Conservation (phyloP, 2,329 filamentous ascomycete genomes). For the Aspergillus ibericus region DNA sequence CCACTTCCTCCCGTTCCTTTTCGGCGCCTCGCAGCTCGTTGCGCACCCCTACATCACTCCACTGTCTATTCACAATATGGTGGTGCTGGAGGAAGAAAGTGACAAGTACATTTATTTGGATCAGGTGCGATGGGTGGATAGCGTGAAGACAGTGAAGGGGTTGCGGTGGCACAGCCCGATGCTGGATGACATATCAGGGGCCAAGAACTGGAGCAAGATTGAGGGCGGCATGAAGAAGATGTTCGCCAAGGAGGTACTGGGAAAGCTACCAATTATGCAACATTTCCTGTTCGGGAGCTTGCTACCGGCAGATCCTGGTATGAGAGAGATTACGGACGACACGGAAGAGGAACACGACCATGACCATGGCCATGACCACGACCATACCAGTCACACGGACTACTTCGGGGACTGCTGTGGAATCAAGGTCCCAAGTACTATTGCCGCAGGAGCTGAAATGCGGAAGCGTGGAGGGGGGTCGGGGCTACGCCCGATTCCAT, state of each 20-base stretch:
- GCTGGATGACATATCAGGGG: slow-evolving; percentile 93
- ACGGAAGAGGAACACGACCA: slow-evolving; percentile 60
- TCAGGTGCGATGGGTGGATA: slow-evolving; percentile 92
- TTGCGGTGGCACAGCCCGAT: slow-evolving; percentile 96
- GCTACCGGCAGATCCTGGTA: slow-evolving; percentile 75
- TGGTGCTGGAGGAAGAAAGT: slow-evolving; percentile 82
- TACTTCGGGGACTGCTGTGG: slow-evolving; percentile 96
- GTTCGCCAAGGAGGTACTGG: slow-evolving; percentile 90
- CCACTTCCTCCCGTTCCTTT: slow-evolving; percentile 92
- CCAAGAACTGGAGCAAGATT: slow-evolving; percentile 87
- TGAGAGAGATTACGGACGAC: slow-evolving; percentile 58
- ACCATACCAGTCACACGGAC: slow-evolving; percentile 56
- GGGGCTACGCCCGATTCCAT: slow-evolving; percentile 61
- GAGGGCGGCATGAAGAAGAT: slow-evolving; percentile 94
- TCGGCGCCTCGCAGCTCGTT: slow-evolving; percentile 86
- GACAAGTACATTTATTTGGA: slow-evolving; percentile 86
- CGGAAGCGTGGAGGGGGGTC: slow-evolving; percentile 68
- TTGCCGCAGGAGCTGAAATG: slow-evolving; percentile 87
- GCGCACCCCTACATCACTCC: slow-evolving; percentile 80
- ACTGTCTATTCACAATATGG: slow-evolving; percentile 79
- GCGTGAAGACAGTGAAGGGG: slow-evolving; percentile 92
- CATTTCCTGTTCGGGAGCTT: slow-evolving; percentile 93
- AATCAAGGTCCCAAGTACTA: slow-evolving; percentile 92
- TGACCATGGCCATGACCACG: slow-evolving; percentile 66
- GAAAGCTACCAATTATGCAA: slow-evolving; percentile 96